These are phyloP conservation scores for Rhododendron henanense DNA, from an alignment of 148 eudicot genomes.

Conservation along the genomic window DNA sequence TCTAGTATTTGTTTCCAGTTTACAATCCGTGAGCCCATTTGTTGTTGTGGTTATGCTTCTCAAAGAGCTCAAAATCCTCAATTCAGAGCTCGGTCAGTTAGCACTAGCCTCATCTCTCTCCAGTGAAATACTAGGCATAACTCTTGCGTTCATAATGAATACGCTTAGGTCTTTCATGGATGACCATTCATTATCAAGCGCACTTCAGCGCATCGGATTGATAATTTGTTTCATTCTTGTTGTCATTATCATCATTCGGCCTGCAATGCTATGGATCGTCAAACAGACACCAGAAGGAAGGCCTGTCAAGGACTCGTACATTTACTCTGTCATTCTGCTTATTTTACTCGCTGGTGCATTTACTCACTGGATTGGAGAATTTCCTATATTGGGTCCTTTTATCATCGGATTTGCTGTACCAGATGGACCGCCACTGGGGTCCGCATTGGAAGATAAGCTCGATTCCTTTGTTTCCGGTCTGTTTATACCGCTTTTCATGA, in stretches of 20 bases:
- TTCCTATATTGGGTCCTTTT: slow-evolving; percentile 29
- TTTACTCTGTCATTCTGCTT: slow-evolving; percentile 13
- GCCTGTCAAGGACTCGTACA: slow-evolving; percentile 22
- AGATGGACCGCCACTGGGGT: slow-evolving; percentile 40
- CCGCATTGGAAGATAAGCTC: slow-evolving; percentile 28
- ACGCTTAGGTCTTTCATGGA: not conserved
- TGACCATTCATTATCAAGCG: not conserved
- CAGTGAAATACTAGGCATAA: slow-evolving; percentile 6
- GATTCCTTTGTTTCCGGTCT: slow-evolving; percentile 24
- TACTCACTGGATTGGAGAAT: slow-evolving; percentile 12
- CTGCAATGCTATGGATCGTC: slow-evolving; percentile 24
- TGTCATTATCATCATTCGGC: slow-evolving; percentile 19
- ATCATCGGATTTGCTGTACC: slow-evolving; percentile 31
- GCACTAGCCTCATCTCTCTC: slow-evolving; percentile 17
- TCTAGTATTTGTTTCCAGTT: not conserved
- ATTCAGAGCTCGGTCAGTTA: slow-evolving; percentile 38
- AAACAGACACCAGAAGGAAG: slow-evolving; percentile 37
- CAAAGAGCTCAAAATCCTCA: slow-evolving; percentile 28
- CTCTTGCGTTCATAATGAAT: not conserved
- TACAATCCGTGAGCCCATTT: slow-evolving; percentile 20
- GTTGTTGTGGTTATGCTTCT: slow-evolving; percentile 23
- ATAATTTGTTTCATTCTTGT: slow-evolving; percentile 1
- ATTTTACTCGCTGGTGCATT: slow-evolving; percentile 16
- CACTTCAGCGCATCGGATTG: not conserved
- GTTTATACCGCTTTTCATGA: slow-evolving; percentile 27